phyloP scores from a whole-genome alignment of 1,284 basidiomycete genomes.

The Cerioporus squamosus region DNA sequence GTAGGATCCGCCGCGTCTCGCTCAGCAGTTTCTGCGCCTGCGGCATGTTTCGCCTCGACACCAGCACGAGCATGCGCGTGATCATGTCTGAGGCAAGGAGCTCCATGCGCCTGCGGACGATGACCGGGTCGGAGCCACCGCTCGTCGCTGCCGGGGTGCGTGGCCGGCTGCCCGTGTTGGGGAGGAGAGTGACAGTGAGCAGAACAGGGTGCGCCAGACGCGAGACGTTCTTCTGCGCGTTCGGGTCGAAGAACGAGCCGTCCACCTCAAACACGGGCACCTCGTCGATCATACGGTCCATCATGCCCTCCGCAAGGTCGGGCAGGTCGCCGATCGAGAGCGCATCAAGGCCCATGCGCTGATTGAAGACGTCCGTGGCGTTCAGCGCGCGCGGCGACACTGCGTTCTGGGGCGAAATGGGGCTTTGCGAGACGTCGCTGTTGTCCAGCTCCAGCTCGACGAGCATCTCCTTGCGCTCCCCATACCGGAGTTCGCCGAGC shows the following conservation, averaged over 20 bases:
- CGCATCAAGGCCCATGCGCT: constrained; percentile 79
- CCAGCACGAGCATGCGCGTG: constrained; percentile 87
- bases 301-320: constrained; percentile 82
- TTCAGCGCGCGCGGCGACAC: constrained; percentile 49
- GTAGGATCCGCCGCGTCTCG: constrained; percentile 88
- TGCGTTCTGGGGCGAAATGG: constrained; percentile 25
- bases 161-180: constrained; percentile 45
- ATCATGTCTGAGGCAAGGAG: constrained; percentile 94
- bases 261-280: constrained; percentile 92
- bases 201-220: constrained; percentile 88
- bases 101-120: constrained; percentile 93
- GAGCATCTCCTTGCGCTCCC: constrained; percentile 92
- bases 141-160: constrained; percentile 47
- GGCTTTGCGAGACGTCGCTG: constrained; percentile 49
- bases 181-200: constrained; percentile 86
- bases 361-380: constrained; percentile 81
- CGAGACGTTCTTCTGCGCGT: constrained; percentile 78
- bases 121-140: constrained; percentile 80
- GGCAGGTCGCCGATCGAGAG: constrained; percentile 70
- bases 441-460: constrained; percentile 92
- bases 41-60: constrained; percentile 83
- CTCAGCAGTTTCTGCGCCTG: constrained; percentile 87
- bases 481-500: constrained; percentile 90
- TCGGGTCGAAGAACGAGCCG: constrained; percentile 90
- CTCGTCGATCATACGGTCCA: constrained; percentile 92